Conservation (phyloP, 2,329 filamentous ascomycete genomes). For the Mariannaea elegans region DNA sequence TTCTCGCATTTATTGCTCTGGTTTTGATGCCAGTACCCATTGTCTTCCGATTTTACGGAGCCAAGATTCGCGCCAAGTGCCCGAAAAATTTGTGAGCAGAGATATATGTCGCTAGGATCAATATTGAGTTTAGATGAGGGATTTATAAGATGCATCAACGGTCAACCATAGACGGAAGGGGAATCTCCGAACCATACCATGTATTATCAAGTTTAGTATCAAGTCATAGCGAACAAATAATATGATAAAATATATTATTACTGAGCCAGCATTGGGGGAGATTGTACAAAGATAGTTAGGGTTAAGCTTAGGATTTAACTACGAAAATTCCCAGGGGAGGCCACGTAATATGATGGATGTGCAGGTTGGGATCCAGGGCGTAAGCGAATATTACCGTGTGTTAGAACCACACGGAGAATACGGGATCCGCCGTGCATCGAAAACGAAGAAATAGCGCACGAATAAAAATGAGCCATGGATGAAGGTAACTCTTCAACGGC, state of each 20-base stretch:
- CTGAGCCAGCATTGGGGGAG: neutral
- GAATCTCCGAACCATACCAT: neutral
- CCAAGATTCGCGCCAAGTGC: conserved; percentile 34
- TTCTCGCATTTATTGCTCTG: conserved; percentile 54
- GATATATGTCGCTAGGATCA: no score
- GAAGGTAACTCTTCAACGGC: neutral
- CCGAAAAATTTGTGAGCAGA: conserved; percentile 34
- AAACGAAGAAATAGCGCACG: neutral
- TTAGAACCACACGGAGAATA: neutral
- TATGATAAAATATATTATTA: neutral
- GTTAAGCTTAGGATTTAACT: conserved; percentile 12
- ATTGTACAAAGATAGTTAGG: neutral
- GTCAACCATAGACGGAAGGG: neutral
- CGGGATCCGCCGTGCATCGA: neutral
- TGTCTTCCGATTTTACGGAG: conserved; percentile 27
- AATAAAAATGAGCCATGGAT: neutral
- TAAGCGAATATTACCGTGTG: neutral
- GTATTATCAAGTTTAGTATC: neutral
- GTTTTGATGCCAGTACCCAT: conserved; percentile 29
- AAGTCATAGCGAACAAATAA: neutral
- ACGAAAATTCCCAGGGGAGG: conserved; percentile 3
- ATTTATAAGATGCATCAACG: neutral
- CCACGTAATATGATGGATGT: conserved; percentile 2
- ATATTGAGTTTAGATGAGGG: neutral
- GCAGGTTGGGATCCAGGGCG: neutral